Evolutionary conservation across 2,329 filamentous ascomycete genomes (phyloP).

Genomic region (Monosporascus sp.): DNA sequence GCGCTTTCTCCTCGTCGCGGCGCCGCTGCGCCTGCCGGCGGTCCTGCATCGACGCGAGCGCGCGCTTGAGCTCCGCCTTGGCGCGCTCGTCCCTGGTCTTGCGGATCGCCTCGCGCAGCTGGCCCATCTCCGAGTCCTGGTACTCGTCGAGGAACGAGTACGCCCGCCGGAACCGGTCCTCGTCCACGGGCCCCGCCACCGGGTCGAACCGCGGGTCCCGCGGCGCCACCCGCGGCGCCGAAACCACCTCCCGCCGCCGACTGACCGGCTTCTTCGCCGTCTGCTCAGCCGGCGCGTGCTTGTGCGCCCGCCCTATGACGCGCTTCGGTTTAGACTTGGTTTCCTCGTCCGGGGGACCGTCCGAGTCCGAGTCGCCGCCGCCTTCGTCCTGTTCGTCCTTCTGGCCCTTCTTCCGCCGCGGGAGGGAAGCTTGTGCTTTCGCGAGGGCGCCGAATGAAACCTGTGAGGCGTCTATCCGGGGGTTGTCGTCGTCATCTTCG

Average conservation of each 20-base stretch:
- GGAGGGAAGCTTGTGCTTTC: constrained; percentile 71
- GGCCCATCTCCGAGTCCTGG: constrained; percentile 72
- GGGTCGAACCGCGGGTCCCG: constrained; percentile 90
- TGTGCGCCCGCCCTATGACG: constrained; percentile 55
- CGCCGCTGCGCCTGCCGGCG: constrained; percentile 64
- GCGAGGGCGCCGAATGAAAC: constrained; percentile 89
- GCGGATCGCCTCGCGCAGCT: constrained; percentile 63
- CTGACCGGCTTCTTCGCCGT: constrained; percentile 80
- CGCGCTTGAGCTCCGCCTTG: constrained; percentile 61
- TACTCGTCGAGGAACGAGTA: constrained; percentile 90
- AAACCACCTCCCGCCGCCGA: constrained; percentile 69
- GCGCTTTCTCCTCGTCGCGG: constrained; percentile 62
- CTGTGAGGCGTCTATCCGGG: constrained; percentile 43
- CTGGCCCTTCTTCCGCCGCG: constrained; percentile 28
- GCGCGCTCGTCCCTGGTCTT: constrained; percentile 32
- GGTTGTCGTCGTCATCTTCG: constrained; percentile 31
- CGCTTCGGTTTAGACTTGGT: constrained; percentile 10
- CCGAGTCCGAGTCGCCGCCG: constrained; percentile 22
- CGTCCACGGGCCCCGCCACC: constrained; percentile 42
- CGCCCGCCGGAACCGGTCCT: constrained; percentile 57
- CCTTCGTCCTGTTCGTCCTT: constrained; percentile 19
- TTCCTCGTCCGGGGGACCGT: constrained; percentile 29
- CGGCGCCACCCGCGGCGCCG: constrained; percentile 49
- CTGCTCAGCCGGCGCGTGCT: constrained; percentile 82
- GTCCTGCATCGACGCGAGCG: constrained; percentile 73